phyloP scores from a whole-genome alignment of 176 grass and related monocot genomes.

The Rhynchospora breviuscula region DNA sequence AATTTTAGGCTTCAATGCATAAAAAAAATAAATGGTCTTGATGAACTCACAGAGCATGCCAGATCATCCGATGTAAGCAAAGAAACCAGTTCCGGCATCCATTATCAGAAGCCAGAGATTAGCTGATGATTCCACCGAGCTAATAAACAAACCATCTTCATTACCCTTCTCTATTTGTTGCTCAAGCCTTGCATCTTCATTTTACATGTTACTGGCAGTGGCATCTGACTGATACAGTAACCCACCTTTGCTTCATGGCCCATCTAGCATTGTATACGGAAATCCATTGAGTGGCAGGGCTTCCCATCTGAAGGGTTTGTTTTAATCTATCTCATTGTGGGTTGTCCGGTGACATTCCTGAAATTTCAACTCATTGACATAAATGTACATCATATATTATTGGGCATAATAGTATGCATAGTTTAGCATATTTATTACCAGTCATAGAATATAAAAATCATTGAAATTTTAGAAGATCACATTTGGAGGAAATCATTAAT shows the following conservation, averaged over 20 bases:
- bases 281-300: slow-evolving; percentile 93
- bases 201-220: background rate
- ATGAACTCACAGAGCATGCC: slow-evolving; percentile 77
- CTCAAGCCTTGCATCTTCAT: slow-evolving; percentile 55
- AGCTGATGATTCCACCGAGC: slow-evolving; percentile 75
- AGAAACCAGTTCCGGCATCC: slow-evolving; percentile 93
- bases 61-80: slow-evolving; percentile 83
- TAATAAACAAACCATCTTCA: slow-evolving; percentile 95
- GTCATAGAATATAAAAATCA: too few species aligned
- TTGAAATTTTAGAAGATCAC: too few species aligned
- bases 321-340: too few species aligned
- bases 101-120: slow-evolving; percentile 99
- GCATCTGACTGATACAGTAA: slow-evolving; percentile 12
- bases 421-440: too few species aligned
- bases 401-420: too few species aligned
- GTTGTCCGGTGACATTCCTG: too few species aligned
- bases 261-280: slow-evolving; percentile 94
- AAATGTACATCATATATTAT: too few species aligned
- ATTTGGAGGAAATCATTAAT: too few species aligned
- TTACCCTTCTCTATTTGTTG: slow-evolving; percentile 95
- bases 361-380: too few species aligned
- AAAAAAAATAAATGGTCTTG: background rate
- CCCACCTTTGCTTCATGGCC: slow-evolving; percentile 96
- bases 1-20: background rate
- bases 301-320: too few species aligned